Evolutionary conservation across 495 filamentous ascomycete species (phyloP).

Genomic region (Antarctomyces pellizariae): DNA sequence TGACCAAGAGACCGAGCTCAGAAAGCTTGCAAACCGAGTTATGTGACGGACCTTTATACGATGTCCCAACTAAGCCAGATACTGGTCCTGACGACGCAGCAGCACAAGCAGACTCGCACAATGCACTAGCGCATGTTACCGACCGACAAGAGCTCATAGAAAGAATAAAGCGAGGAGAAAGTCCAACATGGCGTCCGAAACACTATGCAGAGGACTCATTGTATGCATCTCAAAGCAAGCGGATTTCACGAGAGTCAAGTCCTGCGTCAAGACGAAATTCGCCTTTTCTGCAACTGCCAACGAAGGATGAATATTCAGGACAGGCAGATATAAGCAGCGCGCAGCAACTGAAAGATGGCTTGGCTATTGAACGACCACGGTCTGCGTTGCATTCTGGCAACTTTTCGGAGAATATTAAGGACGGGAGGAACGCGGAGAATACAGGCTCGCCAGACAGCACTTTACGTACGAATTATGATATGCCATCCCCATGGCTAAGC

Average conservation of each 20-base stretch:
- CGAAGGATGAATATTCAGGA: conserved; percentile 4
- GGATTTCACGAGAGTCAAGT: conserved; percentile 11
- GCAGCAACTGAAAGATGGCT: no score
- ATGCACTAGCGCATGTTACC: no score
- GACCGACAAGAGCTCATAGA: conserved; percentile 65
- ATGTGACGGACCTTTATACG: conserved; percentile 28
- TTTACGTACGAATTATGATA: not conserved
- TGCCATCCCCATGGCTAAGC: conserved; percentile 10
- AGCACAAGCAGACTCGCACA: no score
- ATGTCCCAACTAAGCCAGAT: no score
- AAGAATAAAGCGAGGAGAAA: conserved; percentile 59
- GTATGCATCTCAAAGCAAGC: not conserved
- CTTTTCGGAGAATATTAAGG: conserved; percentile 46
- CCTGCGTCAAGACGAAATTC: conserved; percentile 7
- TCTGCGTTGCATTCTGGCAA: conserved; percentile 81
- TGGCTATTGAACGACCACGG: conserved; percentile 57
- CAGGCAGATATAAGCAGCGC: no score
- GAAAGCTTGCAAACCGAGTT: conserved; percentile 32
- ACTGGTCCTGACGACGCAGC: conserved; percentile 1
- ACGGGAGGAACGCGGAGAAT: conserved; percentile 10
- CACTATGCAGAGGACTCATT: conserved; percentile 26
- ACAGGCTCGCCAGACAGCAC: conserved; percentile 8
- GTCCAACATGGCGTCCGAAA: conserved; percentile 48
- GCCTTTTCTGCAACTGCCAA: conserved; percentile 1
- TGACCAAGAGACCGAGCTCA: conserved; percentile 26